These are phyloP conservation scores for Colletotrichum orchidophilum DNA, from an alignment of 2,329 filamentous ascomycete species.

Conservation along the genomic window DNA sequence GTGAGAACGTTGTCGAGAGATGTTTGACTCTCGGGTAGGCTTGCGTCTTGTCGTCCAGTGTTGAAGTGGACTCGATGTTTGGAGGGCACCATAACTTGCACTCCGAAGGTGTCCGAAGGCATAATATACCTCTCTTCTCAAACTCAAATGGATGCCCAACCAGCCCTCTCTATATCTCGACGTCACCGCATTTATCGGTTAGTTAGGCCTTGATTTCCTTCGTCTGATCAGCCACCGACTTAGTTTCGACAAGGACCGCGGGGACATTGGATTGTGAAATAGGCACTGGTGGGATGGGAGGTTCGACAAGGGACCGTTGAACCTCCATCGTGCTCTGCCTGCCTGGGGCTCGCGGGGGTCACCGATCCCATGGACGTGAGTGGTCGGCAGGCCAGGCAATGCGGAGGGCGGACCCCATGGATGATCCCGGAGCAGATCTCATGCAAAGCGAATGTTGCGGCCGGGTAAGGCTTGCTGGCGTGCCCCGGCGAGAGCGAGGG, in stretches of 20 bases:
- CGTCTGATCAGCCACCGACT: conserved; percentile 32
- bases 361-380: neutral
- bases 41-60: conserved; percentile 11
- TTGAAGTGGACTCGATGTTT: neutral
- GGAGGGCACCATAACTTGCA: neutral
- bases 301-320: conserved; percentile 29
- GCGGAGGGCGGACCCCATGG: conserved; percentile 12
- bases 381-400: neutral
- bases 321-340: neutral
- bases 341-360: neutral
- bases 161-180: conserved; percentile 17
- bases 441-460: conserved; percentile 11
- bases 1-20: neutral
- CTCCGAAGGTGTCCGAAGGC: conserved; percentile 12
- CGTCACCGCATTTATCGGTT: conserved; percentile 26
- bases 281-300: neutral
- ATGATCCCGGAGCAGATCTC: conserved; percentile 23
- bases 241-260: conserved; percentile 31
- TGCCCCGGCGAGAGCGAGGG: neutral
- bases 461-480: conserved; percentile 8
- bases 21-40: neutral
- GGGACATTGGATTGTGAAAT: neutral
- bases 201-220: conserved; percentile 21
- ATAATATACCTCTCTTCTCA: conserved; percentile 22
- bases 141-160: conserved; percentile 15